Evolutionary conservation across 257 asterid genomes (phyloP).

Genomic region (Solanum corneliomulleri): DNA sequence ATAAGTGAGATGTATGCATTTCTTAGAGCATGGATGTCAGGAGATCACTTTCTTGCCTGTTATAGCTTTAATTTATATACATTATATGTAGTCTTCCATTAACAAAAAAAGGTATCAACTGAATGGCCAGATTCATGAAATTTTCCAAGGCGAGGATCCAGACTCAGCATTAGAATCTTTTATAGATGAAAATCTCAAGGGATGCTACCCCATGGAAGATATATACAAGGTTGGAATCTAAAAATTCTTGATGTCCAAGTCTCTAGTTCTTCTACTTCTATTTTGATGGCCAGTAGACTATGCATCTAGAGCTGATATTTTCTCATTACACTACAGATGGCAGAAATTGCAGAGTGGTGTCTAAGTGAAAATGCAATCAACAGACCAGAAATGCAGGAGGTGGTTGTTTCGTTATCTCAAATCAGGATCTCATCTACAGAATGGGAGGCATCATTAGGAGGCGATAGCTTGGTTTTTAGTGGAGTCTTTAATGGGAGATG

Average conservation of each 20-base stretch:
- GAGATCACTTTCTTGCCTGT: not conserved
- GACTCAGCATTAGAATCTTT: conserved; percentile 34
- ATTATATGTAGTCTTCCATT: not conserved
- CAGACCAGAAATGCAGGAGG: conserved; percentile 78
- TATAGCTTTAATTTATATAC: not conserved
- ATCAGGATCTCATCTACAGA: conserved; percentile 57
- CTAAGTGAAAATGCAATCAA: conserved; percentile 60
- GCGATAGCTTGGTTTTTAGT: conserved; percentile 66
- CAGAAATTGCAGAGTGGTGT: conserved; percentile 69
- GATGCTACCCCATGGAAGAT: conserved; percentile 57
- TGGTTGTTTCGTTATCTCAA: conserved; percentile 46
- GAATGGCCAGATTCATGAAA: conserved; percentile 32
- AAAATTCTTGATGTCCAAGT: not conserved
- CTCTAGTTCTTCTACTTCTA: not conserved
- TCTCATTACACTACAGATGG: conserved; percentile 35
- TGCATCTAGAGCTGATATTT: not conserved
- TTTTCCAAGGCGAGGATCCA: conserved; percentile 47
- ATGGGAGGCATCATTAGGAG: conserved; percentile 91
- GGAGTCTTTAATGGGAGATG: conserved; percentile 61
- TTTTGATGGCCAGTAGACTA: not conserved
- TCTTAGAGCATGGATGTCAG: not conserved
- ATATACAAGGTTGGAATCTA: conserved; percentile 38
- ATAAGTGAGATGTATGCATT: not conserved
- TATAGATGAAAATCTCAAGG: conserved; percentile 45
- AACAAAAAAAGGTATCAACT: not conserved